These are phyloP conservation scores for Thelephora aurantiotincta DNA, from an alignment of 768 basidiomycete genomes.

Conservation along the genomic window DNA sequence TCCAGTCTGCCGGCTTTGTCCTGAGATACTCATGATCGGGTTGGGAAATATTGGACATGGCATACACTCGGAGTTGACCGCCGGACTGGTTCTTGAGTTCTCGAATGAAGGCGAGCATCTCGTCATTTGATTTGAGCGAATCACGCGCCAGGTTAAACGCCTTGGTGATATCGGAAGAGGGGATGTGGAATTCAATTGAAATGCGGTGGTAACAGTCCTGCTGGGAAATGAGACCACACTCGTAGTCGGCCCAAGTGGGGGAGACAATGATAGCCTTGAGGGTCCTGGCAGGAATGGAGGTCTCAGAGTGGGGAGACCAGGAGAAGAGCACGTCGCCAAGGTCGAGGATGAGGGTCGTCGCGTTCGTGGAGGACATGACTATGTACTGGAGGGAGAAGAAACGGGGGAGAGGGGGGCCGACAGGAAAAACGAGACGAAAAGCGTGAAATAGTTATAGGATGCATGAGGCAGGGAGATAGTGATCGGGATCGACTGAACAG, in stretches of 20 bases:
- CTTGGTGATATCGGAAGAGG: conserved; percentile 21
- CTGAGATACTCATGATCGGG: conserved; percentile 34
- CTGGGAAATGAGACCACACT: conserved; percentile 30
- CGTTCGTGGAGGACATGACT: neutral
- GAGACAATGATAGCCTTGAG: conserved; percentile 29
- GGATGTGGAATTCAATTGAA: conserved; percentile 24
- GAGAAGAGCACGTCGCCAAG: conserved; percentile 42
- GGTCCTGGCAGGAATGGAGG: conserved; percentile 24
- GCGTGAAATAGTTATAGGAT: too few relatives aligned
- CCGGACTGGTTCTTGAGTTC: conserved; percentile 27
- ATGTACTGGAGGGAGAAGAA: neutral
- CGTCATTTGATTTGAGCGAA: conserved; percentile 32
- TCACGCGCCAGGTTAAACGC: conserved; percentile 35
- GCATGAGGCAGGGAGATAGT: too few relatives aligned
- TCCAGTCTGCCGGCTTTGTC: conserved; percentile 28
- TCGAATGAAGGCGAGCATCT: conserved; percentile 29
- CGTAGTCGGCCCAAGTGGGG: conserved; percentile 40
- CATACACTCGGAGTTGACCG: conserved; percentile 27
- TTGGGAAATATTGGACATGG: conserved; percentile 45
- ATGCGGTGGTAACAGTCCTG: conserved; percentile 28
- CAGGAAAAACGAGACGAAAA: too few relatives aligned
- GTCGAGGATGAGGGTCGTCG: conserved; percentile 31
- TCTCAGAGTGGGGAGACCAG: conserved; percentile 34
- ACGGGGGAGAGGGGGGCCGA: neutral
- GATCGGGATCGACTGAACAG: too few relatives aligned